Evolutionary conservation across 2,329 filamentous ascomycete species (phyloP).

Genomic region (Paecilomyces dactylethromorphus): DNA sequence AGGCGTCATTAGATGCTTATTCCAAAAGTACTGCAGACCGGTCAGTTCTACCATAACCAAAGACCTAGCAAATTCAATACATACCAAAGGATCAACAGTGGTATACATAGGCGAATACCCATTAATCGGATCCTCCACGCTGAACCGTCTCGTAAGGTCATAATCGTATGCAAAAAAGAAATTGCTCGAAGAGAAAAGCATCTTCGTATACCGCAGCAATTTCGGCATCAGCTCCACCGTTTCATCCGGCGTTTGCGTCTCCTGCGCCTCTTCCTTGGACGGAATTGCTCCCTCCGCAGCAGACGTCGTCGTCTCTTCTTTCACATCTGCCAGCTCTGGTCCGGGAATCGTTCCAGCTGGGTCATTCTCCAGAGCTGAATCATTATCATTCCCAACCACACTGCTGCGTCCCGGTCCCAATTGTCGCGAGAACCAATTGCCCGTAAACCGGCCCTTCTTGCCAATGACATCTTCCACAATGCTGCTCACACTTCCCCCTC

Average conservation of each 20-base stretch:
- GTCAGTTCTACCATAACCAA: neutral
- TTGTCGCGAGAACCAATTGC: slow-evolving; percentile 82
- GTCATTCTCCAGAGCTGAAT: slow-evolving; percentile 31
- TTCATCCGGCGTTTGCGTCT: slow-evolving; percentile 21
- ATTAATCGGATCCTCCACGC: slow-evolving; percentile 30
- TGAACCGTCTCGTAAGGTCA: slow-evolving; percentile 69
- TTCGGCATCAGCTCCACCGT: slow-evolving; percentile 67
- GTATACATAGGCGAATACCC: slow-evolving; percentile 59
- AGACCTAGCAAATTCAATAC: slow-evolving; percentile 13
- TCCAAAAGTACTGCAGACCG: slow-evolving; percentile 75
- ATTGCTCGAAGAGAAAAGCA: slow-evolving; percentile 77
- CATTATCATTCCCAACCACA: slow-evolving; percentile 55
- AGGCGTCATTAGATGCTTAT: slow-evolving; percentile 64
- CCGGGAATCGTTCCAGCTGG: neutral
- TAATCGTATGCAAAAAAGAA: slow-evolving; percentile 96
- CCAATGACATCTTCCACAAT: slow-evolving; percentile 86
- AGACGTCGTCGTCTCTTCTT: slow-evolving; percentile 8
- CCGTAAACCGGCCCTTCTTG: slow-evolving; percentile 73
- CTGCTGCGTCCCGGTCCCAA: slow-evolving; percentile 69
- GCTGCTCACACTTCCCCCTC: slow-evolving; percentile 40
- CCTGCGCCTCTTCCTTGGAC: slow-evolving; percentile 4
- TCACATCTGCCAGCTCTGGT: slow-evolving; percentile 4
- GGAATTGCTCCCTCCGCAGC: slow-evolving; percentile 1
- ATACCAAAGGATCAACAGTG: slow-evolving; percentile 61
- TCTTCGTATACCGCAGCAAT: slow-evolving; percentile 71